These are phyloP conservation scores for Ceratocystis ficicola DNA, from an alignment of 2,329 filamentous ascomycete genomes.

Conservation along the genomic window DNA sequence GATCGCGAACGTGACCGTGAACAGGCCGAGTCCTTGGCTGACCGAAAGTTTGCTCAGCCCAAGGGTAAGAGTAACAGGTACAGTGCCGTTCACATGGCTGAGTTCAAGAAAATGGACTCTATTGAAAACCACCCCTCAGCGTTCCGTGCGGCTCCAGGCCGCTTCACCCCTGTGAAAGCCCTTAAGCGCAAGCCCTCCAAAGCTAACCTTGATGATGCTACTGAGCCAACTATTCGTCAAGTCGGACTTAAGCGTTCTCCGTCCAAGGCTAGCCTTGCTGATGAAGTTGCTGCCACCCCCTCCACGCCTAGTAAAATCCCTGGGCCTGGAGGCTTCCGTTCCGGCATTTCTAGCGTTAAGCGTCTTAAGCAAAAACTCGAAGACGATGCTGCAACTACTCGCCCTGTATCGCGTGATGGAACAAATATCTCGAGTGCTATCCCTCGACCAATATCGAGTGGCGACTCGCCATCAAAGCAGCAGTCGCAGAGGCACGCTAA, in stretches of 20 bases:
- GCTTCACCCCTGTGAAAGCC: constrained; percentile 36
- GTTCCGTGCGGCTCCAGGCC: constrained; percentile 49
- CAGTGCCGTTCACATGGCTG: constrained; percentile 71
- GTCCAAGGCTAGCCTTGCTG: constrained; percentile 29
- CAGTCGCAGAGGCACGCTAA: constrained; percentile 16
- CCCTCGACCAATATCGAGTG: constrained; percentile 37
- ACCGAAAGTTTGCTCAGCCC: constrained; percentile 65
- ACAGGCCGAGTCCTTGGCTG: constrained; percentile 34
- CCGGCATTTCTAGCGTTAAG: constrained; percentile 45
- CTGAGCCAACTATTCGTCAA: constrained; percentile 27
- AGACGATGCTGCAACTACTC: constrained; percentile 57
- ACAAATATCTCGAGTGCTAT: constrained; percentile 31
- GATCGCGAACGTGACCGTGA: constrained; percentile 45
- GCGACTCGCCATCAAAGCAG: constrained; percentile 15
- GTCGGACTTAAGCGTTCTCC: constrained; percentile 30
- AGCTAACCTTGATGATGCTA: constrained; percentile 53
- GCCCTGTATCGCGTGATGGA: constrained; percentile 44
- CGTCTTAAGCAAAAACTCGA: constrained; percentile 54
- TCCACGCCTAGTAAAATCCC: constrained; percentile 22
- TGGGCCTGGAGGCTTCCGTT: constrained; percentile 13
- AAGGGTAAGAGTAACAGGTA: constrained; percentile 69
- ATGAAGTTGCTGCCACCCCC: constrained; percentile 19
- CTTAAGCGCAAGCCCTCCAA: constrained; percentile 35
- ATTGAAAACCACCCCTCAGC: constrained; percentile 77
- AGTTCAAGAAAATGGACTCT: constrained; percentile 97